Percentiles rank a stretch among this genome's conserved stretches.
phyloP scores from a whole-genome alignment of 1,139 yeast genomes.

The Taphrina pruni region DNA sequence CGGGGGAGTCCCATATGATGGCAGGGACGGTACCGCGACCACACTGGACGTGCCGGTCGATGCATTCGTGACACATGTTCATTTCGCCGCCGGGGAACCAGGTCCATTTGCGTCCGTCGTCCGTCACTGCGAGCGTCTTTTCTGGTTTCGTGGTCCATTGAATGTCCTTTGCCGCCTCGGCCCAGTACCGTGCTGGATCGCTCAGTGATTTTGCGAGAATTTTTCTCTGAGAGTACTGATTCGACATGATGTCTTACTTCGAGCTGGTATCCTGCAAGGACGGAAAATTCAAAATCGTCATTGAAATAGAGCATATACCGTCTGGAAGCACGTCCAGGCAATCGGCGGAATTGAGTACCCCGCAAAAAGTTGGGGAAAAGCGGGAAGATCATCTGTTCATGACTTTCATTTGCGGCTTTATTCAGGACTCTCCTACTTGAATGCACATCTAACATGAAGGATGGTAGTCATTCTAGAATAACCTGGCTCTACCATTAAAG shows the following conservation, averaged over 20 bases:
- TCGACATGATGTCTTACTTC: background rate
- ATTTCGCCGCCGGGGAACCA: constrained; percentile 37
- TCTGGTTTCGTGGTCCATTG: constrained; percentile 28
- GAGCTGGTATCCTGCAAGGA: no score
- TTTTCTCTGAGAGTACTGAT: constrained; percentile 13
- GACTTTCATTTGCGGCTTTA: background rate
- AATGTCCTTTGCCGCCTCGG: background rate
- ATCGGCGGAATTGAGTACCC: background rate
- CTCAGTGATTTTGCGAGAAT: constrained; percentile 15
- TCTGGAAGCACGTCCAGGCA: background rate
- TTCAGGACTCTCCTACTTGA: no score
- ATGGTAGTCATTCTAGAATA: constrained; percentile 13
- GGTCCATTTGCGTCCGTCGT: constrained; percentile 22
- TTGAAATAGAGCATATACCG: background rate
- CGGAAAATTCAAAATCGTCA: background rate
- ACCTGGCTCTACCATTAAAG: constrained; percentile 29
- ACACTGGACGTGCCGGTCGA: constrained; percentile 19
- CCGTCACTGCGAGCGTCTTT: background rate
- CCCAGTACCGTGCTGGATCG: constrained; percentile 27
- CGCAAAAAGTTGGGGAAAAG: constrained; percentile 7
- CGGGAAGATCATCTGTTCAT: constrained; percentile 10
- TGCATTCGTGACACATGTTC: constrained; percentile 30
- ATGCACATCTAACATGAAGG: no score
- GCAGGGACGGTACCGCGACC: constrained; percentile 24
- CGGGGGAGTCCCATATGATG: constrained; percentile 37